These are phyloP conservation scores for Fusarium proliferatum DNA, from an alignment of 2,329 filamentous ascomycete genomes.

Conservation along the genomic window DNA sequence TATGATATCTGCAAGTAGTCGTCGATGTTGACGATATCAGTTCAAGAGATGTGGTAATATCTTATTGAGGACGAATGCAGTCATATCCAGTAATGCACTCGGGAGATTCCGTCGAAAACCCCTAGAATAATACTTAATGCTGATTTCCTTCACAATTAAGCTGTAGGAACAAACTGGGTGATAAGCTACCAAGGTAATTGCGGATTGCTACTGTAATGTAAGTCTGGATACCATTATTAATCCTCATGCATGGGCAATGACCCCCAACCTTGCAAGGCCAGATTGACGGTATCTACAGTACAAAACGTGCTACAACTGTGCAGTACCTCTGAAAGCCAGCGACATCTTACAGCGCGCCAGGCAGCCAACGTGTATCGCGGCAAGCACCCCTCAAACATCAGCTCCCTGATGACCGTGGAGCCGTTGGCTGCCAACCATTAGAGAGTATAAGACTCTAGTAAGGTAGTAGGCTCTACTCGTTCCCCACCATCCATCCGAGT, in stretches of 20 bases:
- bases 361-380: conserved; percentile 43
- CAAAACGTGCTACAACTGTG: neutral
- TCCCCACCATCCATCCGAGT: conserved; percentile 8
- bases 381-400: conserved; percentile 9
- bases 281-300: neutral
- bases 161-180: neutral
- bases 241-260: conserved; percentile 1
- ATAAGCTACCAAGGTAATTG: neutral
- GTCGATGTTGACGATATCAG: neutral
- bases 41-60: neutral
- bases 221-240: conserved; percentile 3
- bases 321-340: neutral
- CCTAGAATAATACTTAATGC: neutral
- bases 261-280: conserved; percentile 17
- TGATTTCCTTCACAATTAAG: neutral
- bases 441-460: conserved; percentile 6
- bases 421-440: neutral
- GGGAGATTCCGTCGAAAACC: neutral
- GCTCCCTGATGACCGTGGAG: conserved; percentile 2
- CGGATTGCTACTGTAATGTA: neutral
- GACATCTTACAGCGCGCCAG: conserved; percentile 24
- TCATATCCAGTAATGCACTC: neutral
- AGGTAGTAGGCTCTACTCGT: conserved; percentile 4
- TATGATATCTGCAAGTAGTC: neutral
- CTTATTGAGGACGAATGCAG: neutral